Evolutionary conservation across 108 stramenopile species (phyloP).

Genomic region (Cafeteria roenbergensis): DNA sequence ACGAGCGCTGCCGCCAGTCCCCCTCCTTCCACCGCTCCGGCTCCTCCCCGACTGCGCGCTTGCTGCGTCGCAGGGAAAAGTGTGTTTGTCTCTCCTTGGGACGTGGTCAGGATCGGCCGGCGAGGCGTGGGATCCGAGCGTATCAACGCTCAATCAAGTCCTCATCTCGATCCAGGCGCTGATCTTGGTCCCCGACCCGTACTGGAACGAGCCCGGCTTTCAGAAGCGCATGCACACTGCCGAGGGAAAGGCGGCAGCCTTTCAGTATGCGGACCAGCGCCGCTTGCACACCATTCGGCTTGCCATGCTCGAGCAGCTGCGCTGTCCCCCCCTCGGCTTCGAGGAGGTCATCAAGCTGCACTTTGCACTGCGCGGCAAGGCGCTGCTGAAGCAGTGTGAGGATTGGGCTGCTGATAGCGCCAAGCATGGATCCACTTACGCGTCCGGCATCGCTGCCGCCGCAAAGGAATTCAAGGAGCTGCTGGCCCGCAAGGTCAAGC

Average conservation of each 20-base stretch:
- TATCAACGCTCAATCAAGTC: conserved; percentile 39
- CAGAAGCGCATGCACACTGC: background rate
- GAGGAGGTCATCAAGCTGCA: conserved; percentile 22
- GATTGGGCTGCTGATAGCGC: no score
- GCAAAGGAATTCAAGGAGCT: no score
- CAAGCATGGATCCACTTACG: no score
- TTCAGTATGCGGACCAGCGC: conserved; percentile 1
- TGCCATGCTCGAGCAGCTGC: conserved; percentile 20
- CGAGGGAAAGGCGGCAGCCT: background rate
- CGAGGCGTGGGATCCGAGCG: no score
- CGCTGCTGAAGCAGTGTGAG: background rate
- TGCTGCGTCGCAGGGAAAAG: no score
- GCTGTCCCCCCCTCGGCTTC: conserved; percentile 13
- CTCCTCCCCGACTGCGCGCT: no score
- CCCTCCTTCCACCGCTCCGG: no score
- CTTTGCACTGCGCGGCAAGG: conserved; percentile 4
- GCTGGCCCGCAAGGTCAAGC: no score
- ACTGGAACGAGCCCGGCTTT: conserved; percentile 37
- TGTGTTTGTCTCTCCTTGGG: no score
- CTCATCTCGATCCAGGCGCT: conserved; percentile 39
- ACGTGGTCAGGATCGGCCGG: no score
- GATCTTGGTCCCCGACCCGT: conserved; percentile 37
- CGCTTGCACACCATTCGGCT: conserved; percentile 20
- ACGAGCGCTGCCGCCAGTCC: no score
- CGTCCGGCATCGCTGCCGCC: no score